Evolutionary conservation across 257 asterid genomes (phyloP).

Genomic region (Jasminum sambac): DNA sequence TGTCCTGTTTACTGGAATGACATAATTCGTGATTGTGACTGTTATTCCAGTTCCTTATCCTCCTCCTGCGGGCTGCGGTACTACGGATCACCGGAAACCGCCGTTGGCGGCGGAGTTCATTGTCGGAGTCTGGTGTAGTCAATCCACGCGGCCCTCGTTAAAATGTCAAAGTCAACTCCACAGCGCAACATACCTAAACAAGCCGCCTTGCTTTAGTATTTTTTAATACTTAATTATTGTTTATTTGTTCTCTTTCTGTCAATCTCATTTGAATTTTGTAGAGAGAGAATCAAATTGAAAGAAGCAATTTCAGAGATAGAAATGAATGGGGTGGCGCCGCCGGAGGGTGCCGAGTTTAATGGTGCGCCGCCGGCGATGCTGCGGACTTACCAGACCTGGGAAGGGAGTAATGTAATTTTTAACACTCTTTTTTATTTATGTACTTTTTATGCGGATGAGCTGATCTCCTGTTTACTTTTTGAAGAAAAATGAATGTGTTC

Average conservation of each 20-base stretch:
- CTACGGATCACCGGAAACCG: background rate
- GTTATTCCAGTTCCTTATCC: background rate
- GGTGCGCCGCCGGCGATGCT: conserved; percentile 39
- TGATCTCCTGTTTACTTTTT: background rate
- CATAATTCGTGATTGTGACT: background rate
- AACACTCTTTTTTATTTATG: conserved; percentile 1
- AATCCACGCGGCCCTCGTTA: background rate
- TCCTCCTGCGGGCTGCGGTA: background rate
- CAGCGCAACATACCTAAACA: background rate
- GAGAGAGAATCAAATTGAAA: background rate
- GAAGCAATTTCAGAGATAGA: background rate
- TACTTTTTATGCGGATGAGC: too few relatives aligned
- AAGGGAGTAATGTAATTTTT: conserved; percentile 43
- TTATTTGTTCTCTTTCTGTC: background rate
- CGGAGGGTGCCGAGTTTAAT: conserved; percentile 28
- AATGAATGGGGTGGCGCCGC: conserved; percentile 42
- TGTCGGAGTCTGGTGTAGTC: background rate
- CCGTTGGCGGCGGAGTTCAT: background rate
- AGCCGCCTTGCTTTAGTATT: conserved; percentile 1
- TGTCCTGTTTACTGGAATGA: background rate
- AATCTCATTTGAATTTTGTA: background rate
- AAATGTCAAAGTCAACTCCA: conserved; percentile 12
- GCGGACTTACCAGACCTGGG: conserved; percentile 44
- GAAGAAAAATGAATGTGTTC: conserved; percentile 9
- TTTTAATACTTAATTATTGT: background rate